Evolutionary conservation across 176 grass and related monocot genomes (phyloP).

Genomic region (Juncus inflexus): DNA sequence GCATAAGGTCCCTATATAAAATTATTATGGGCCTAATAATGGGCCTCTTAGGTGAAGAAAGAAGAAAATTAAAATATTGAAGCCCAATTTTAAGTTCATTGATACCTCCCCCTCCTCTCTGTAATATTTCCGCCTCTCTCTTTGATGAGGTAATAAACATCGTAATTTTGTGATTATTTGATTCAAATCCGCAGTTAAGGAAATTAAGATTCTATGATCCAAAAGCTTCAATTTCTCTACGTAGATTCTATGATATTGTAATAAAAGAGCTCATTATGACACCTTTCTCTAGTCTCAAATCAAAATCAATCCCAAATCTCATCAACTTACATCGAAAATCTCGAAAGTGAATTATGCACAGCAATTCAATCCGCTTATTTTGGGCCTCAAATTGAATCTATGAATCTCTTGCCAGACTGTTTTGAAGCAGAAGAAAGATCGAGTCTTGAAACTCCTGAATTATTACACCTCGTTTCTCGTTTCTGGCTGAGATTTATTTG

Average conservation of each 20-base stretch:
- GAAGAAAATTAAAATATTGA: no score
- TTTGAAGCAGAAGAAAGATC: slow-evolving; percentile 97
- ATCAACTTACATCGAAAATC: slow-evolving; percentile 64
- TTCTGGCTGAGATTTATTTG: slow-evolving; percentile 93
- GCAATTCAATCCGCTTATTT: slow-evolving; percentile 82
- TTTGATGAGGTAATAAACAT: slow-evolving; percentile 38
- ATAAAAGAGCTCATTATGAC: slow-evolving; percentile 70
- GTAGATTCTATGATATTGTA: slow-evolving; percentile 85
- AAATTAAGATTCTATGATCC: background rate
- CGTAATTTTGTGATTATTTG: background rate
- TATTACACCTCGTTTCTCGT: slow-evolving; percentile 89
- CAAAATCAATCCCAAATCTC: slow-evolving; percentile 39
- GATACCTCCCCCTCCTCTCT: no score
- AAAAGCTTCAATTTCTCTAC: slow-evolving; percentile 6
- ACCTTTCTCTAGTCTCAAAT: slow-evolving; percentile 53
- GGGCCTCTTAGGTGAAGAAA: no score
- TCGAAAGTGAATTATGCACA: slow-evolving; percentile 66
- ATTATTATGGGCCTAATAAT: no score
- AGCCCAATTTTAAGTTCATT: no score
- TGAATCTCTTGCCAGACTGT: slow-evolving; percentile 81
- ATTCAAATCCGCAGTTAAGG: no score
- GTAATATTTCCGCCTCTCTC: no score
- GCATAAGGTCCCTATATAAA: no score
- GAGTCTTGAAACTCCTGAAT: slow-evolving; percentile 61
- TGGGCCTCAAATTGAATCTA: slow-evolving; percentile 60